A percentile compares a stretch with the other conserved stretches of the same genome.
These are phyloP conservation scores for Terfezia claveryi DNA, from an alignment of 495 filamentous ascomycete genomes.

Conservation along the genomic window DNA sequence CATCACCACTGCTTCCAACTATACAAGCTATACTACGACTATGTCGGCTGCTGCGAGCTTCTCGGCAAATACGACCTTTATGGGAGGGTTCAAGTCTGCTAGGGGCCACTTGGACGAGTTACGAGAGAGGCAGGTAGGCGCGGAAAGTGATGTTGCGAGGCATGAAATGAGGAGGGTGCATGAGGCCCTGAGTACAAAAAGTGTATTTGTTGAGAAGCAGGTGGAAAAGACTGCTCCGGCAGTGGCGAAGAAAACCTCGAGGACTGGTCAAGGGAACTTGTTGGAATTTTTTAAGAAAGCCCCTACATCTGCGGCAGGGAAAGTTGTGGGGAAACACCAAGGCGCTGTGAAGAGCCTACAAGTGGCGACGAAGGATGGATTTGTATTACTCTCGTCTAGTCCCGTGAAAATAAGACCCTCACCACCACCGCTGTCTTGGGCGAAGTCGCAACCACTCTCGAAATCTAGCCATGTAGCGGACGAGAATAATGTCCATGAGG, in stretches of 20 bases:
- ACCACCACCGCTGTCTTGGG: not conserved
- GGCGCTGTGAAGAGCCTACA: constrained; percentile 25
- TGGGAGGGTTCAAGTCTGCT: not conserved
- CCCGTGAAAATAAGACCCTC: not conserved
- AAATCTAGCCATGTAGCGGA: no score
- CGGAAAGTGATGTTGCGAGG: no score
- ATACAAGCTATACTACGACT: not conserved
- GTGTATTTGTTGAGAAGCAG: not conserved
- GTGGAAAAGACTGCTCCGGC: constrained; percentile 4
- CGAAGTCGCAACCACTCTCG: no score
- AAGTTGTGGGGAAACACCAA: constrained; percentile 16
- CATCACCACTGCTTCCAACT: not conserved
- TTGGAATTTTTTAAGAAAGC: constrained; percentile 25
- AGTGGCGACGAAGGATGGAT: constrained; percentile 8
- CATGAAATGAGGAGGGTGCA: no score
- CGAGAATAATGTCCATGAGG: no score
- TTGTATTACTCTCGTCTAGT: constrained; percentile 16
- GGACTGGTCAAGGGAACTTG: constrained; percentile 26
- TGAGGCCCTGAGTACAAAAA: no score
- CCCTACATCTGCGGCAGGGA: constrained; percentile 25
- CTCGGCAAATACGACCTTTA: not conserved
- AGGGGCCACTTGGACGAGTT: not conserved
- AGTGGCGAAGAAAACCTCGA: constrained; percentile 12
- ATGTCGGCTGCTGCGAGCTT: not conserved
- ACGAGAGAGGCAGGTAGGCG: no score